A percentile compares a stretch with the other conserved stretches of the same genome.
These are phyloP conservation scores for Lactarius pseudohatsudake DNA, from an alignment of 768 basidiomycete species.

Conservation along the genomic window DNA sequence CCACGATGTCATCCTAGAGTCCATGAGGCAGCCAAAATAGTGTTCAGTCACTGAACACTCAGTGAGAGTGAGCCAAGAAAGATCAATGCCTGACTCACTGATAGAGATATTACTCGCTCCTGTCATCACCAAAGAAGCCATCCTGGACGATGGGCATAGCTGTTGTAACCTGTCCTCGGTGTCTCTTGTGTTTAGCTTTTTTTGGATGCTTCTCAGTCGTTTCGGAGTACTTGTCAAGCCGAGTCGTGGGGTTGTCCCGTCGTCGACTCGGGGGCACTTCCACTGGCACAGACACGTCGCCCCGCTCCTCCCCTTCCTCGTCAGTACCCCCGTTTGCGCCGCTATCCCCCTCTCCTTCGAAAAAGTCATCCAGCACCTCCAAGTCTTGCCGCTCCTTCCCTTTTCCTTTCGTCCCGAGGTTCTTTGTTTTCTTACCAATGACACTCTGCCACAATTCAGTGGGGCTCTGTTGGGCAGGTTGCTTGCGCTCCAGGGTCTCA, in stretches of 20 bases:
- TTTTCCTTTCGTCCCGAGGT: conserved; percentile 1
- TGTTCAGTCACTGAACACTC: no score
- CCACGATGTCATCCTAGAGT: neutral
- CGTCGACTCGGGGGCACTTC: conserved; percentile 1
- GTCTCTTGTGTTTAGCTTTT: conserved; percentile 7
- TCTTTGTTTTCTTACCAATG: neutral
- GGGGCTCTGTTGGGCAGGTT: neutral
- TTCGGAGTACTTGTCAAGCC: neutral
- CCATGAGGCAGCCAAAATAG: neutral
- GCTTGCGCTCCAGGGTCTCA: conserved; percentile 41
- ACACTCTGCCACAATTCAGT: neutral
- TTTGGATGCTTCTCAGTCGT: neutral
- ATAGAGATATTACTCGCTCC: conserved; percentile 5
- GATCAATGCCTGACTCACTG: neutral
- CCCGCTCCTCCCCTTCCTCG: neutral
- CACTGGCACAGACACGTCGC: neutral
- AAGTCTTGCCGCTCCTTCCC: conserved; percentile 9
- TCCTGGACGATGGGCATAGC: neutral
- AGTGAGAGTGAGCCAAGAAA: neutral
- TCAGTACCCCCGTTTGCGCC: conserved; percentile 13
- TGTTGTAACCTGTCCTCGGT: neutral
- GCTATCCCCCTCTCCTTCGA: conserved; percentile 32
- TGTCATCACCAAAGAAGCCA: conserved; percentile 11
- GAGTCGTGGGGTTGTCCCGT: neutral
- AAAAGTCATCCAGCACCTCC: conserved; percentile 36